A percentile compares a stretch with the other conserved stretches of the same genome.
phyloP scores from a whole-genome alignment of 2,329 filamentous ascomycete species.

The Colletotrichum lentis region DNA sequence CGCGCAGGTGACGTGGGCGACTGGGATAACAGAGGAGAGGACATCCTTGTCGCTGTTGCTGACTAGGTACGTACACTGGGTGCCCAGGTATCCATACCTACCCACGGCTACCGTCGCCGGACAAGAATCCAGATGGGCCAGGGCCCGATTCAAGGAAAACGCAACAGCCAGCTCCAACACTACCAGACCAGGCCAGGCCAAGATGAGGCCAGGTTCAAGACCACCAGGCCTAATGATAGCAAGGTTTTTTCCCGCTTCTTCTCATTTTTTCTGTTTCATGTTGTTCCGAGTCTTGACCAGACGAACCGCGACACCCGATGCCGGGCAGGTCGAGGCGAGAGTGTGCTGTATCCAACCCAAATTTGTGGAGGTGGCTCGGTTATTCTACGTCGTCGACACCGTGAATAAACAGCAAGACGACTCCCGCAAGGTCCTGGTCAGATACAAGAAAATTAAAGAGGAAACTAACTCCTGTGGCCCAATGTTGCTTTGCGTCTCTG shows the following conservation, averaged over 20 bases:
- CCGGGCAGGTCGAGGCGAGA: conserved; percentile 1
- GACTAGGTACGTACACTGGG: too few species aligned
- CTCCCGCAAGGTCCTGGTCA: background rate
- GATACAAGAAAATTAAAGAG: background rate
- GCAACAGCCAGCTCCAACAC: background rate
- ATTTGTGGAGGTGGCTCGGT: background rate
- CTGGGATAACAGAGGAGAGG: conserved; percentile 22
- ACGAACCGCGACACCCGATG: background rate
- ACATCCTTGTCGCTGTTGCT: conserved; percentile 17
- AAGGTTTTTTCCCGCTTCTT: too few species aligned
- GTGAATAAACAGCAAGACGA: background rate
- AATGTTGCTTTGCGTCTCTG: background rate
- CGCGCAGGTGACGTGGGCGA: conserved; percentile 37
- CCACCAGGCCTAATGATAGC: background rate
- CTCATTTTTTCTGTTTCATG: too few species aligned
- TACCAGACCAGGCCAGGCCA: conserved; percentile 21
- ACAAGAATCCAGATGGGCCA: conserved; percentile 16
- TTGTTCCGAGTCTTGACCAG: background rate
- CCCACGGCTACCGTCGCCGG: background rate
- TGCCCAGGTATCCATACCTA: too few species aligned
- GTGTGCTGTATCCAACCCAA: background rate
- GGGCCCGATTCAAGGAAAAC: background rate
- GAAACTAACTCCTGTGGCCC: background rate
- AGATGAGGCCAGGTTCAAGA: conserved; percentile 8
- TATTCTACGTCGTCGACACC: background rate